phyloP scores from a whole-genome alignment of 148 eudicot species.

The Bassia scoparia region DNA sequence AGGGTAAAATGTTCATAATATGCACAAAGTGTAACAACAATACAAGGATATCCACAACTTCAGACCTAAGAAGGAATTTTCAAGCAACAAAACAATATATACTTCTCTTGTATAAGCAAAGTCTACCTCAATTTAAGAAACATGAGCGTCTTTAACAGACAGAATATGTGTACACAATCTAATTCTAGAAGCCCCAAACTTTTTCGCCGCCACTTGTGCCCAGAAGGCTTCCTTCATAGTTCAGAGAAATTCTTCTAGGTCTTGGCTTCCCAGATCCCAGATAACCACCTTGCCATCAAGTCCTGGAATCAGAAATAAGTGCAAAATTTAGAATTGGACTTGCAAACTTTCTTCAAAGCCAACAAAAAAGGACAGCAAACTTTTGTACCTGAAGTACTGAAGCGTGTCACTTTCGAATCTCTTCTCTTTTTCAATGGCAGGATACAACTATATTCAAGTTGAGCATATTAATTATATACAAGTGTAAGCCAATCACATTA shows the following conservation, averaged over 20 bases:
- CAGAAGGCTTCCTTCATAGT: background rate
- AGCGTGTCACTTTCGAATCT: slow-evolving; percentile 46
- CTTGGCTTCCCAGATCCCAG: slow-evolving; percentile 81
- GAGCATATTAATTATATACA: slow-evolving; percentile 8
- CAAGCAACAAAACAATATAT: too few relatives aligned
- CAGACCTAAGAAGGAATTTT: too few relatives aligned
- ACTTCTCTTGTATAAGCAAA: too few relatives aligned
- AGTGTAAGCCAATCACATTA: background rate
- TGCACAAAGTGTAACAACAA: too few relatives aligned
- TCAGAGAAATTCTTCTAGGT: slow-evolving; percentile 49
- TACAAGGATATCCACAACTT: too few relatives aligned
- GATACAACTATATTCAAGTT: slow-evolving; percentile 51
- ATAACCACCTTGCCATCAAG: slow-evolving; percentile 83
- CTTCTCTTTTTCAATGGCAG: slow-evolving; percentile 59
- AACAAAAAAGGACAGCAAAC: background rate
- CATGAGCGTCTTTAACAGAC: background rate
- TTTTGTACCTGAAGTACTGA: slow-evolving; percentile 85
- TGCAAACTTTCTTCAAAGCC: background rate
- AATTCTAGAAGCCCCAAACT: background rate
- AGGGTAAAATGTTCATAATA: too few relatives aligned
- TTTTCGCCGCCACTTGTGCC: background rate
- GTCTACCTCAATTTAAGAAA: too few relatives aligned
- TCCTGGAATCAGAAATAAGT: slow-evolving; percentile 38
- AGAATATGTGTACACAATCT: slow-evolving; percentile 8
- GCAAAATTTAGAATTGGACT: background rate